Base-by-base conservation (phyloP, 2,329 filamentous ascomycete genomes). In the Stemphylium lycopersici region DNA sequence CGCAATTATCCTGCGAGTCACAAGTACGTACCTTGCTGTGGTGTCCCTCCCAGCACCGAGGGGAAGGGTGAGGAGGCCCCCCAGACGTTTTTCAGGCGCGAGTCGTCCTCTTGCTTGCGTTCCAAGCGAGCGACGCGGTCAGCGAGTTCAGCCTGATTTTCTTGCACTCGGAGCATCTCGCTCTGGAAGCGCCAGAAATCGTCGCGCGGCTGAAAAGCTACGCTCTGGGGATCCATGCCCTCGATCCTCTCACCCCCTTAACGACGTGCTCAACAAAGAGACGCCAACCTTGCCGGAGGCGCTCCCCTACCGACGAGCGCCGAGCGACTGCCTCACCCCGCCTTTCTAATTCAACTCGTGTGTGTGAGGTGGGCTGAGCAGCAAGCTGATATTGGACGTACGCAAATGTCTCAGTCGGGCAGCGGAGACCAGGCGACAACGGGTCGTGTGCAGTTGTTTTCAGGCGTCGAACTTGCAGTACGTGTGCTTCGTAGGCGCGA, bases 41-140 rank as follows among this genome's bases (percentile, higher is more conserved):
- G 89, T 40, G 91, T 93, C 49, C 90, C 90, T 65, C 89, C 87
- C 53, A 96, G 76, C 34, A 92, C 86, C 61, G 88, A 88, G n/a
- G 93, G 92, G 72, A 97, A 97, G 13, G 93, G 93, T 51, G 93
- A 96, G 42, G 83, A 79, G 61, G 89, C 88, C 43, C 85, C 86
- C 95, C 95, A 99, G 52, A 96, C 90, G 57, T 90, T 96, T 76
- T 93, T 96, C 75, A 87, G 76, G 61, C 83, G 80, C 51, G 82
- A 81, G 75, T 87, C 85, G 62, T 87, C 85, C 61, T 87, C 84
- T 55, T 83, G 83, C 57, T 83, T 81, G 54, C 84, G 80, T 71
- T 89, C 86, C 55, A 89, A 72, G 53, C 84, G 80, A 52, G 83
- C 77, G 58, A 89, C 79, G 52, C 86, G 81, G 63, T 88, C 85